These are phyloP conservation scores for Jaminaea rosea DNA, from an alignment of 1,284 basidiomycete genomes.

Conservation along the genomic window DNA sequence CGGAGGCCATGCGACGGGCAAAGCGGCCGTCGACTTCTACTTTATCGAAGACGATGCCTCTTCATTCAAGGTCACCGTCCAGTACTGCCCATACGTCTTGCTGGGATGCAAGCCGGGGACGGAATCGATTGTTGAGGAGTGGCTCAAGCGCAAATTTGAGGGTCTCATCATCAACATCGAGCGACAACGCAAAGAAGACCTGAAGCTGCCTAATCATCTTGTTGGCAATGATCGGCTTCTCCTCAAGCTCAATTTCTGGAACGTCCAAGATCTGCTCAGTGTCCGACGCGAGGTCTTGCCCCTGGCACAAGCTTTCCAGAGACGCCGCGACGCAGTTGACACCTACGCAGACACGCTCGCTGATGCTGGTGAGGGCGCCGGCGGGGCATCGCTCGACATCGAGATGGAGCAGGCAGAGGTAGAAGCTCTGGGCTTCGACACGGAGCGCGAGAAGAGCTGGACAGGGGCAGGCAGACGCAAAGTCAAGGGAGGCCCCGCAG, in stretches of 20 bases:
- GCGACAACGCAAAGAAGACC: slow-evolving; percentile 81
- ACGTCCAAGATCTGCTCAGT: slow-evolving; percentile 78
- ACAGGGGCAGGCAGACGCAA: not conserved
- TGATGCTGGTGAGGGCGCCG: slow-evolving; percentile 20
- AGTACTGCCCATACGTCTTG: slow-evolving; percentile 89
- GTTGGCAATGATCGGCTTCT: slow-evolving; percentile 81
- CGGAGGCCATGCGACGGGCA: slow-evolving; percentile 27
- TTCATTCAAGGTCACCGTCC: slow-evolving; percentile 88
- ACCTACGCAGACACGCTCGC: slow-evolving; percentile 95
- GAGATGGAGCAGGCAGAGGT: slow-evolving; percentile 20
- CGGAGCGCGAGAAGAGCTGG: not conserved
- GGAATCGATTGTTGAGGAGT: slow-evolving; percentile 88
- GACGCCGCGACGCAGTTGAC: slow-evolving; percentile 91
- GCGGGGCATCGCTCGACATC: slow-evolving; percentile 12
- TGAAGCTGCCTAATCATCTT: slow-evolving; percentile 90
- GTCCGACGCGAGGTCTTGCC: slow-evolving; percentile 83
- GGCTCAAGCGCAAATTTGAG: slow-evolving; percentile 87
- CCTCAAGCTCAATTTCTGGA: slow-evolving; percentile 81
- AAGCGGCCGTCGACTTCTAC: slow-evolving; percentile 83
- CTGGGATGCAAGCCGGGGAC: slow-evolving; percentile 74
- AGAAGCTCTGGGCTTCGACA: slow-evolving; percentile 2
- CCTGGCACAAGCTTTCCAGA: slow-evolving; percentile 76
- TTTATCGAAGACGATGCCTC: slow-evolving; percentile 94
- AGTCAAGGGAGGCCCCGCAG: no score
- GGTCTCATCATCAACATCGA: slow-evolving; percentile 65